These are phyloP conservation scores for Phytophthora crassamura DNA, from an alignment of 352 stramenopile species.

Conservation along the genomic window DNA sequence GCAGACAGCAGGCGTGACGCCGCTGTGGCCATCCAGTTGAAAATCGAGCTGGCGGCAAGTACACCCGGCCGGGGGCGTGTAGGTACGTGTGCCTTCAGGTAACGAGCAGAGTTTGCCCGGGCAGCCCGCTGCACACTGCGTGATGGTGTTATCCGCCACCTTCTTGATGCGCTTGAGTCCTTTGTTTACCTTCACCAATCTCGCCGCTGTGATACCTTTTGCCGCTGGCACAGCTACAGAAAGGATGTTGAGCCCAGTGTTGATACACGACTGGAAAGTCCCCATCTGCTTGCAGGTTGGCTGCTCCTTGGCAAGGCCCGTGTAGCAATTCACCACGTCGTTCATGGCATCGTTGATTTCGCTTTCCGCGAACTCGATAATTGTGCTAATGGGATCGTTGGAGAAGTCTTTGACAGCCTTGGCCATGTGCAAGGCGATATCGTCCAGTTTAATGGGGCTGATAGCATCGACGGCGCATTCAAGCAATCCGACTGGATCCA, in stretches of 20 bases:
- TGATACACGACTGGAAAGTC: slow-evolving; percentile 6
- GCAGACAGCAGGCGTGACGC: neutral
- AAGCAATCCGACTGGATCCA: slow-evolving; percentile 1
- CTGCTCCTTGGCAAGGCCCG: slow-evolving; percentile 3
- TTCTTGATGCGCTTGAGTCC: slow-evolving; percentile 2
- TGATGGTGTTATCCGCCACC: neutral
- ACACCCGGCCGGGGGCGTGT: neutral
- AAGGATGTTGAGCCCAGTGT: neutral
- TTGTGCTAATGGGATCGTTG: slow-evolving; percentile 4
- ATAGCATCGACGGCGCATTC: slow-evolving; percentile 3
- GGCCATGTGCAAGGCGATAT: neutral
- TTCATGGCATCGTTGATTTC: neutral
- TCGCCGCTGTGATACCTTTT: neutral
- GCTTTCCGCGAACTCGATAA: slow-evolving; percentile 2
- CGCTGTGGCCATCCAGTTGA: neutral
- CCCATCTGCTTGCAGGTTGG: slow-evolving; percentile 4
- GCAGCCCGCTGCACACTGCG: slow-evolving; percentile 1
- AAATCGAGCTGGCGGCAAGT: slow-evolving; percentile 1
- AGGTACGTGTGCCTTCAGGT: slow-evolving; percentile 1
- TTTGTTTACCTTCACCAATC: slow-evolving; percentile 1
- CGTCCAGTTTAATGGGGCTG: slow-evolving; percentile 7
- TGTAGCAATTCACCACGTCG: slow-evolving; percentile 4
- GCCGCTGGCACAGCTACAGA: neutral
- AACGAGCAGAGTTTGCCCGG: neutral
- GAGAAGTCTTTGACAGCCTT: slow-evolving; percentile 2